These are phyloP conservation scores for Vararia minispora DNA, from an alignment of 768 basidiomycete genomes.

Conservation along the genomic window DNA sequence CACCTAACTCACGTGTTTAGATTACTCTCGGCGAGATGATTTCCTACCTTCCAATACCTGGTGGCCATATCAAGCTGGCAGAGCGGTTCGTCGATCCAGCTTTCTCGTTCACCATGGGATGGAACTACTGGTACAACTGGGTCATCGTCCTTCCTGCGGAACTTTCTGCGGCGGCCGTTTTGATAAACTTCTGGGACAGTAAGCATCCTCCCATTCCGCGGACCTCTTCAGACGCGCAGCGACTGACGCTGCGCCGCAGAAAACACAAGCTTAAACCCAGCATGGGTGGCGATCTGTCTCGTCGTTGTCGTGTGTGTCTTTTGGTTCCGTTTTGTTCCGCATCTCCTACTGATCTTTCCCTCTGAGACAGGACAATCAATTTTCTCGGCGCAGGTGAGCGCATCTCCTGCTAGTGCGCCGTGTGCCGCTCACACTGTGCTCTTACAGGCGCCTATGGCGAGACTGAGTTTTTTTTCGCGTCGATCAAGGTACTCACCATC, in stretches of 20 bases:
- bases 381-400: conserved; percentile 26
- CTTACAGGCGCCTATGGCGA: conserved; percentile 29
- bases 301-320: conserved; percentile 31
- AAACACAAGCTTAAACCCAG: conserved; percentile 21
- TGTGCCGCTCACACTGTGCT: not conserved
- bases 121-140: conserved; percentile 33
- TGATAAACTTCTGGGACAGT: conserved; percentile 37
- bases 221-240: no score
- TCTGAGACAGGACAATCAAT: no score
- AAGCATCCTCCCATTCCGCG: no score
- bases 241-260: not conserved
- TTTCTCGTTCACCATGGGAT: conserved; percentile 32
- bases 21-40: conserved; percentile 36
- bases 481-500: conserved; percentile 39
- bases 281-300: conserved; percentile 41
- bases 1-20: conserved; percentile 13
- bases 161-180: conserved; percentile 34
- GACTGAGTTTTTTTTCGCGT: conserved; percentile 37
- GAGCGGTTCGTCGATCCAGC: conserved; percentile 38
- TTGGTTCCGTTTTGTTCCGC: no score
- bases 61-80: conserved; percentile 35
- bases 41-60: conserved; percentile 31
- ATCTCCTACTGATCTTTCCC: no score
- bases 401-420: not conserved
- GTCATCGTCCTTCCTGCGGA: conserved; percentile 29